Percentiles rank a stretch among this genome's conserved stretches.
phyloP scores from a whole-genome alignment of 2,329 filamentous ascomycete genomes.

The Raffaelea albimanens region DNA sequence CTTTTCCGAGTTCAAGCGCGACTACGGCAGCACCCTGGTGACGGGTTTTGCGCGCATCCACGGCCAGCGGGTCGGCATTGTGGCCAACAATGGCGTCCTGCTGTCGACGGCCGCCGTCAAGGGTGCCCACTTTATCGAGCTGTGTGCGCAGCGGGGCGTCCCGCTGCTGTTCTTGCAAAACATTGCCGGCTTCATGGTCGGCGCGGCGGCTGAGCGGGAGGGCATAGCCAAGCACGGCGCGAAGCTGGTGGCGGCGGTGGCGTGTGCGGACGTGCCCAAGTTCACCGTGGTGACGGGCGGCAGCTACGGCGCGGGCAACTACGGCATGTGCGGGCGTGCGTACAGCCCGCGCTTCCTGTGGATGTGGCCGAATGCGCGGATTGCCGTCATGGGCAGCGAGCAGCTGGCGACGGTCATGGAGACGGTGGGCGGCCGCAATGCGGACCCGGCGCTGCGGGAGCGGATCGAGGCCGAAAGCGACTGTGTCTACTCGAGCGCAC shows the following conservation, averaged over 20 bases:
- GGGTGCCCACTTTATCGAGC: slow-evolving; percentile 92
- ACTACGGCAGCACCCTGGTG: slow-evolving; percentile 81
- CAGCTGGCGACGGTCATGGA: slow-evolving; percentile 91
- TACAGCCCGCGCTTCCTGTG: slow-evolving; percentile 87
- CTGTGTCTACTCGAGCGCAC: slow-evolving; percentile 76
- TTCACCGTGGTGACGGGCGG: slow-evolving; percentile 95
- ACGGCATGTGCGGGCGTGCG: slow-evolving; percentile 94
- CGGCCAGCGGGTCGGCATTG: slow-evolving; percentile 81
- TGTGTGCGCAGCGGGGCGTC: slow-evolving; percentile 82
- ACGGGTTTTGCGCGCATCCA: slow-evolving; percentile 88
- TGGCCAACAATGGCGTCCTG: slow-evolving; percentile 90
- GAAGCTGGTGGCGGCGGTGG: slow-evolving; percentile 91
- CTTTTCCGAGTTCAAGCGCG: slow-evolving; percentile 89
- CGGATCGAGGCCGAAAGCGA: slow-evolving; percentile 88
- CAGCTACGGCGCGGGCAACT: slow-evolving; percentile 90
- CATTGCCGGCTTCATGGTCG: slow-evolving; percentile 98
- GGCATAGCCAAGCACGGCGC: slow-evolving; percentile 97
- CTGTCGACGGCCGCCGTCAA: slow-evolving; percentile 86
- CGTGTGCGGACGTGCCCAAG: slow-evolving; percentile 89
- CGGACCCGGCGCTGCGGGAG: slow-evolving; percentile 74
- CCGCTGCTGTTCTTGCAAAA: slow-evolving; percentile 93
- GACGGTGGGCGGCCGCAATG: slow-evolving; percentile 65
- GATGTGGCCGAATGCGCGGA: slow-evolving; percentile 97
- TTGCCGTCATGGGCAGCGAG: slow-evolving; percentile 92
- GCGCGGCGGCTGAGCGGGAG: slow-evolving; percentile 79